A percentile compares a stretch with the other conserved stretches of the same genome.
These are phyloP conservation scores for Plectosphaerella sp. DNA, from an alignment of 2,329 filamentous ascomycete genomes.

Conservation along the genomic window DNA sequence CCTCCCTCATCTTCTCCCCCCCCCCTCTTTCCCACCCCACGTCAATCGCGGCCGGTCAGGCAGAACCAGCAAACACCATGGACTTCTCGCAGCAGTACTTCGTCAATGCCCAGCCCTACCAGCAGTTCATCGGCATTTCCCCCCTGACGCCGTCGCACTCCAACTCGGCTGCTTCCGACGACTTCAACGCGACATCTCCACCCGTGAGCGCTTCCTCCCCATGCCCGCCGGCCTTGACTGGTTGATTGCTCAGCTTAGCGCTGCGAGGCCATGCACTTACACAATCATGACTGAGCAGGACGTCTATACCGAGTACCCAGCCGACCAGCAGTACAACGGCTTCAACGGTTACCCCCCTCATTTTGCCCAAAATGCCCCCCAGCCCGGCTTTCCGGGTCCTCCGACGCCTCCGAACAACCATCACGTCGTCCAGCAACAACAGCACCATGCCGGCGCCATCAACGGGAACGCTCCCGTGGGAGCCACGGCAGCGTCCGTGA, in stretches of 20 bases:
- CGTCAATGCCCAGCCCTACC: conserved; percentile 43
- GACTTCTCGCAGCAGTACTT: conserved; percentile 51
- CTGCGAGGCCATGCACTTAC: conserved; percentile 20
- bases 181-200: conserved; percentile 50
- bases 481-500: conserved; percentile 12
- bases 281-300: conserved; percentile 37
- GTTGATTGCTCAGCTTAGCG: conserved; percentile 22
- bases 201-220: conserved; percentile 38
- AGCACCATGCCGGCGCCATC: conserved; percentile 17
- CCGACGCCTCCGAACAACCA: conserved; percentile 45
- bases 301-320: conserved; percentile 41
- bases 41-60: not conserved
- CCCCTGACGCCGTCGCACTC: conserved; percentile 37
- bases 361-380: conserved; percentile 8
- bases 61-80: conserved; percentile 29
- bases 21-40: not conserved
- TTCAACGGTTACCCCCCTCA: conserved; percentile 40
- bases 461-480: conserved; percentile 16
- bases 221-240: conserved; percentile 17
- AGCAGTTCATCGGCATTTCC: conserved; percentile 41
- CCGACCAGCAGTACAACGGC: conserved; percentile 41
- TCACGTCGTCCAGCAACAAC: conserved; percentile 6
- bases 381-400: conserved; percentile 37
- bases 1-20: not conserved
- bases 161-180: conserved; percentile 46